phyloP scores from a whole-genome alignment of 2,329 filamentous ascomycete genomes.

The Aspergillus sp. region DNA sequence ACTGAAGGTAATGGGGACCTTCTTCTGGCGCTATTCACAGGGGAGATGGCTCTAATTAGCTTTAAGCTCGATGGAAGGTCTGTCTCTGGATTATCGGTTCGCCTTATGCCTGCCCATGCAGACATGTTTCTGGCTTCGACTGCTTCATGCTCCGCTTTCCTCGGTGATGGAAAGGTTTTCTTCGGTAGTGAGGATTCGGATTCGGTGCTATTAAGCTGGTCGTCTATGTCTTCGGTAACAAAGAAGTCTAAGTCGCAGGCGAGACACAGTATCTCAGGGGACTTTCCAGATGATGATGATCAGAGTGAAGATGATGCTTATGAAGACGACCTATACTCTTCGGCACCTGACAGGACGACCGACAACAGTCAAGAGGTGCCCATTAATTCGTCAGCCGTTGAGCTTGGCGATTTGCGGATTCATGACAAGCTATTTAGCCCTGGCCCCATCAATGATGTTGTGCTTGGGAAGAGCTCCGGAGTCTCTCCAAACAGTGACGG shows the following conservation, averaged over 20 bases:
- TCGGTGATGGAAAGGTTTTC: conserved; percentile 73
- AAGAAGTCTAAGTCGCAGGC: conserved; percentile 61
- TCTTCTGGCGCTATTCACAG: conserved; percentile 75
- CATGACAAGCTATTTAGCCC: conserved; percentile 77
- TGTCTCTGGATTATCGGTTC: conserved; percentile 81
- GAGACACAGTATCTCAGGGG: conserved; percentile 51
- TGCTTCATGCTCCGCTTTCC: conserved; percentile 67
- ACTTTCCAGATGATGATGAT: conserved; percentile 59
- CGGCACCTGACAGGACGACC: conserved; percentile 24
- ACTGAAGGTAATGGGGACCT: conserved; percentile 78
- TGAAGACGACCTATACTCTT: conserved; percentile 52
- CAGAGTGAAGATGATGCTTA: conserved; percentile 61
- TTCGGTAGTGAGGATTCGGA: conserved; percentile 82
- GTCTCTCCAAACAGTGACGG: conserved; percentile 48
- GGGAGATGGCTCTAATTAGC: conserved; percentile 70
- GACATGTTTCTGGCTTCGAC: conserved; percentile 61
- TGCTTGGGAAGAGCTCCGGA: conserved; percentile 61
- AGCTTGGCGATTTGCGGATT: conserved; percentile 70
- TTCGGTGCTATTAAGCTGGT: conserved; percentile 79
- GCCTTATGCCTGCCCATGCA: conserved; percentile 60
- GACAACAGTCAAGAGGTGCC: conserved; percentile 15
- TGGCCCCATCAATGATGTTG: conserved; percentile 74
- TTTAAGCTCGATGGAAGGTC: conserved; percentile 89
- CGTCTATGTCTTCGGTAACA: conserved; percentile 60
- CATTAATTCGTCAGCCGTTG: conserved; percentile 23